phyloP scores from a whole-genome alignment of 345 rosid species.

The Acer saccharum region DNA sequence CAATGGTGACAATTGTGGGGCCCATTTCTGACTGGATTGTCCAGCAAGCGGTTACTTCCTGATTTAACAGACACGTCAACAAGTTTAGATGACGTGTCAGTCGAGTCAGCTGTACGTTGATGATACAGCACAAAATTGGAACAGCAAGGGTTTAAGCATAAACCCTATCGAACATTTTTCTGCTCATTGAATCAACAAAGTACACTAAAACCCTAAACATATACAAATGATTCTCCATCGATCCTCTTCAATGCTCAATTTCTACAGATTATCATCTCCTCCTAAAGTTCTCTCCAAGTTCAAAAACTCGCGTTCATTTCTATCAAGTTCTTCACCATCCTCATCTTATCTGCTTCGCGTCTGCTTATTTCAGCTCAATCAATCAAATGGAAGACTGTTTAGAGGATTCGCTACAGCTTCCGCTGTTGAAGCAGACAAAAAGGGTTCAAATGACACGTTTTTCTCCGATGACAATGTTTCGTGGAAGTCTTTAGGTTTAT shows the following conservation, averaged over 20 bases:
- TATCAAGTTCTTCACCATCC: slow-evolving; percentile 28
- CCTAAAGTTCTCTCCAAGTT: slow-evolving; percentile 48
- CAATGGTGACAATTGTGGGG: not conserved
- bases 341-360: slow-evolving; percentile 26
- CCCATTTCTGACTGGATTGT: not conserved
- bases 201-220: not conserved
- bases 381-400: slow-evolving; percentile 25
- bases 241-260: slow-evolving; percentile 51
- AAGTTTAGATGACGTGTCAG: not conserved
- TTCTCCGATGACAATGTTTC: slow-evolving; percentile 68
- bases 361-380: slow-evolving; percentile 37
- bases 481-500: slow-evolving; percentile 82
- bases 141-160: slow-evolving; percentile 21
- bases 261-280: slow-evolving; percentile 34
- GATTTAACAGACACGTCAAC: not conserved
- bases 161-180: slow-evolving; percentile 37
- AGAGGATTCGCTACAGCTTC: slow-evolving; percentile 37
- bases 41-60: not conserved
- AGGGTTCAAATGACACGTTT: slow-evolving; percentile 47
- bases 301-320: slow-evolving; percentile 33
- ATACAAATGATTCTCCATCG: slow-evolving; percentile 44
- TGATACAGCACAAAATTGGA: not conserved
- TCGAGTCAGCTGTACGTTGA: not conserved
- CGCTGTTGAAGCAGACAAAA: slow-evolving; percentile 29
- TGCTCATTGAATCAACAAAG: not conserved